Evolutionary conservation across 306 rosid species (phyloP).

Genomic region (Fragaria vesca): DNA sequence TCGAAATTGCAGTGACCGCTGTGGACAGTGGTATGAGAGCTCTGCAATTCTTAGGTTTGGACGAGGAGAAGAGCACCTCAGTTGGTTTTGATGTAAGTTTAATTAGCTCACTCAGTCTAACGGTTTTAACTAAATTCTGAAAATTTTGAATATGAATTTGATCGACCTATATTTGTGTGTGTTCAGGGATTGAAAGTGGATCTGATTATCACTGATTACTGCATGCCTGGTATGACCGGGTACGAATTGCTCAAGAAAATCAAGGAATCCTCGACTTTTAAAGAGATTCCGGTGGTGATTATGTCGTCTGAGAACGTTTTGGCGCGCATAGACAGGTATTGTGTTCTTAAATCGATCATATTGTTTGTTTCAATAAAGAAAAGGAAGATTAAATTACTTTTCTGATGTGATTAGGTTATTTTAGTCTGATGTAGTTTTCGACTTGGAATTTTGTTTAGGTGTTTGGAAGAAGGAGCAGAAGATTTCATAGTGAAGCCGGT

Average conservation of each 20-base stretch:
- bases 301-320: constrained; percentile 94
- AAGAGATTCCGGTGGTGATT: constrained; percentile 84
- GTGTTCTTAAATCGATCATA: neutral
- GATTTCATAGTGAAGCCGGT: constrained; percentile 96
- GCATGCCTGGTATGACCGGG: constrained; percentile 99
- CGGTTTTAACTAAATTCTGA: neutral
- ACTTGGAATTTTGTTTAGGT: constrained; percentile 32
- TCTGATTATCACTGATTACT: constrained; percentile 92
- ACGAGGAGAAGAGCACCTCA: constrained; percentile 55
- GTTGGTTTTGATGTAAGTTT: constrained; percentile 56
- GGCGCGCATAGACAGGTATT: constrained; percentile 87
- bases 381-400: neutral
- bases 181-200: constrained; percentile 73
- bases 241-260: constrained; percentile 89
- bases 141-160: constrained; percentile 4
- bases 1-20: constrained; percentile 59
- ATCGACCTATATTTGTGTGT: neutral
- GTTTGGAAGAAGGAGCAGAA: constrained; percentile 98
- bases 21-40: constrained; percentile 96
- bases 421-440: neutral
- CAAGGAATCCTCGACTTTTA: constrained; percentile 78
- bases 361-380: too few relatives aligned
- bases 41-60: constrained; percentile 76
- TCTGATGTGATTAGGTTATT: neutral
- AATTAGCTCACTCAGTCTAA: neutral